Conservation (phyloP, 2,329 filamentous ascomycete species). For the Aspergillaceae sp. region DNA sequence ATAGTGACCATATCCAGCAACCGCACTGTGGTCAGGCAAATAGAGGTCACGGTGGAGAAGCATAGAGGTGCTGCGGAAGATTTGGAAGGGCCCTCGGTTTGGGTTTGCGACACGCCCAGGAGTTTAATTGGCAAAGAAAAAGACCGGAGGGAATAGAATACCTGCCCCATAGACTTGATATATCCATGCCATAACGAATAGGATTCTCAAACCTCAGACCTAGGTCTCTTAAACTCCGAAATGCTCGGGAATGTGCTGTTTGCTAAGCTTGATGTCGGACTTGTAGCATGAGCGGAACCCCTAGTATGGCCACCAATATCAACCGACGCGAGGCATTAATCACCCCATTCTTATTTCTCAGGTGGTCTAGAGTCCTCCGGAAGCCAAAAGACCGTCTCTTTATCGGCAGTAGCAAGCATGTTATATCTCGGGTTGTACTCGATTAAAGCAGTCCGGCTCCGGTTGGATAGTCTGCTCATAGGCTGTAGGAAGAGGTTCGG, state of each 20-base stretch:
- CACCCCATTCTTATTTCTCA: slow-evolving; percentile 19
- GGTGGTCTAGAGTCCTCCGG: slow-evolving; percentile 50
- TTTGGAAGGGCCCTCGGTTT: slow-evolving; percentile 53
- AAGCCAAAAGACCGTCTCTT: slow-evolving; percentile 71
- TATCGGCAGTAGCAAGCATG: slow-evolving; percentile 81
- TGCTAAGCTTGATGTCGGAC: too few relatives aligned
- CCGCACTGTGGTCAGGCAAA: slow-evolving; percentile 55
- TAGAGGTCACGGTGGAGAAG: slow-evolving; percentile 52
- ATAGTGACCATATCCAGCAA: slow-evolving; percentile 65
- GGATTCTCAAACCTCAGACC: not conserved
- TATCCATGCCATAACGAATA: not conserved
- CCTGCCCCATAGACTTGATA: slow-evolving; percentile 1
- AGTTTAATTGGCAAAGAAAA: slow-evolving; percentile 61
- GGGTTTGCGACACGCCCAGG: slow-evolving; percentile 56
- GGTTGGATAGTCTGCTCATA: slow-evolving; percentile 29
- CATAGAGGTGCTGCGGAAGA: slow-evolving; percentile 40
- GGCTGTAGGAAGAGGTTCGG: slow-evolving; percentile 46
- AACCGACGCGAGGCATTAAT: too few relatives aligned
- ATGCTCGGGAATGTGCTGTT: too few relatives aligned
- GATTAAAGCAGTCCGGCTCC: slow-evolving; percentile 61
- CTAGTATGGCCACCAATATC: not conserved
- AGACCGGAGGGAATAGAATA: slow-evolving; percentile 24
- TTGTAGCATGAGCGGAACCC: too few relatives aligned
- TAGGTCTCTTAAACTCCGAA: too few relatives aligned
- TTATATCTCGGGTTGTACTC: slow-evolving; percentile 89